Conservation (phyloP, 1,284 basidiomycete genomes). For the Rhodotorula sp. region DNA sequence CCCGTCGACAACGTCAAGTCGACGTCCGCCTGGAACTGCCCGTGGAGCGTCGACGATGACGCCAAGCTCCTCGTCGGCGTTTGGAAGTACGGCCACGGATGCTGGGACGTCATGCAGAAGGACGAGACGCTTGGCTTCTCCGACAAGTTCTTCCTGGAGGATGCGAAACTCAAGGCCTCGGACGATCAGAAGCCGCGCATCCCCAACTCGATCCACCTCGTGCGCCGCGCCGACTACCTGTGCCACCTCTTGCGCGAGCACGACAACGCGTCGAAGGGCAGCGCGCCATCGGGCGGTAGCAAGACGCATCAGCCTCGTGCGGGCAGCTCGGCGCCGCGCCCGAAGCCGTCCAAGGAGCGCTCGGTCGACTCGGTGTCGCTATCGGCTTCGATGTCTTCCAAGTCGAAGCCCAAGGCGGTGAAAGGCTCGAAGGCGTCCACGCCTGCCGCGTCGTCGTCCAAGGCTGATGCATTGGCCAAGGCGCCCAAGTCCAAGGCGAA, state of each 20-base stretch:
- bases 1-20: slow-evolving; percentile 91
- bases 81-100: slow-evolving; percentile 90
- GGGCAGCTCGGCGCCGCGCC: slow-evolving; percentile 20
- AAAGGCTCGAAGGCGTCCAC: slow-evolving; percentile 11
- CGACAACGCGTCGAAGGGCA: slow-evolving; percentile 11
- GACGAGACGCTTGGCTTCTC: slow-evolving; percentile 79
- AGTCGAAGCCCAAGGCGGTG: slow-evolving; percentile 3
- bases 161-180: slow-evolving; percentile 76
- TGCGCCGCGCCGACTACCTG: slow-evolving; percentile 93
- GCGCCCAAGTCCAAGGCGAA: slow-evolving; percentile 34
- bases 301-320: slow-evolving; percentile 22
- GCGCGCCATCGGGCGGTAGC: neutral
- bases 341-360: slow-evolving; percentile 7
- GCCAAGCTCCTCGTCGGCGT: slow-evolving; percentile 92
- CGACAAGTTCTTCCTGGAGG: slow-evolving; percentile 96
- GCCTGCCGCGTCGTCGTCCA: slow-evolving; percentile 49
- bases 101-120: slow-evolving; percentile 93
- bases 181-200: slow-evolving; percentile 70
- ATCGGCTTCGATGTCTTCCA: neutral
- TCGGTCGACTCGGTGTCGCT: slow-evolving; percentile 10
- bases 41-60: slow-evolving; percentile 91
- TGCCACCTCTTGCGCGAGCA: slow-evolving; percentile 73
- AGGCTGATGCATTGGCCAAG: slow-evolving; percentile 26
- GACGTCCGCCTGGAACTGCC: slow-evolving; percentile 90
- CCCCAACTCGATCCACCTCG: slow-evolving; percentile 95